Conservation (phyloP, 257 asterid species). For the Linderniella brevidens region DNA sequence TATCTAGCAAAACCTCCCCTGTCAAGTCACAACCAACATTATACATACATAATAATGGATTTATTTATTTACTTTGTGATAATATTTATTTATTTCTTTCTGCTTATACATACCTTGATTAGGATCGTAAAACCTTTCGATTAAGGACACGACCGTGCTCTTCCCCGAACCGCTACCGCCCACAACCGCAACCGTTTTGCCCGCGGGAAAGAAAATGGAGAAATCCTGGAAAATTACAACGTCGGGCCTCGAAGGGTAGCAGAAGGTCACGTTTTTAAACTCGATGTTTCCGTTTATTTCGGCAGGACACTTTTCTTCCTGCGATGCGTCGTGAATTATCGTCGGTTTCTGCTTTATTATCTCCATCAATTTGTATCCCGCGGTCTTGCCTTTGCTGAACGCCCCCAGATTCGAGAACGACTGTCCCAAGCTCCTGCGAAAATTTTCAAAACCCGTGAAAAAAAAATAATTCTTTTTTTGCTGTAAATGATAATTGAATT, state of each 20-base stretch:
- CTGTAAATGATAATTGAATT: no score
- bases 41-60: neutral
- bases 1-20: conserved; percentile 84
- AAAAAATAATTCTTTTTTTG: no score
- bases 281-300: conserved; percentile 83
- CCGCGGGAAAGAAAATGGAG: conserved; percentile 92
- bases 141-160: conserved; percentile 84
- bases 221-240: conserved; percentile 80
- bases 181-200: conserved; percentile 90
- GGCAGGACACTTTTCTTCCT: conserved; percentile 30
- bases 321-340: conserved; percentile 36
- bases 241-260: conserved; percentile 97
- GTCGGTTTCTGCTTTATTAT: conserved; percentile 78
- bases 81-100: no score
- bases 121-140: conserved; percentile 95
- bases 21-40: conserved; percentile 10
- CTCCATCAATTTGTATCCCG: conserved; percentile 87
- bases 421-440: conserved; percentile 93
- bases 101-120: conserved; percentile 38
- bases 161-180: conserved; percentile 99
- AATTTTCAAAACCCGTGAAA: conserved; percentile 7
- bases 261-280: conserved; percentile 72
- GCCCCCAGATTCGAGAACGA: conserved; percentile 93
- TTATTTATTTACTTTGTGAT: no score
- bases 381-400: conserved; percentile 93